phyloP scores from a whole-genome alignment of 148 eudicot genomes.

The Rhododendron kiyosumense region DNA sequence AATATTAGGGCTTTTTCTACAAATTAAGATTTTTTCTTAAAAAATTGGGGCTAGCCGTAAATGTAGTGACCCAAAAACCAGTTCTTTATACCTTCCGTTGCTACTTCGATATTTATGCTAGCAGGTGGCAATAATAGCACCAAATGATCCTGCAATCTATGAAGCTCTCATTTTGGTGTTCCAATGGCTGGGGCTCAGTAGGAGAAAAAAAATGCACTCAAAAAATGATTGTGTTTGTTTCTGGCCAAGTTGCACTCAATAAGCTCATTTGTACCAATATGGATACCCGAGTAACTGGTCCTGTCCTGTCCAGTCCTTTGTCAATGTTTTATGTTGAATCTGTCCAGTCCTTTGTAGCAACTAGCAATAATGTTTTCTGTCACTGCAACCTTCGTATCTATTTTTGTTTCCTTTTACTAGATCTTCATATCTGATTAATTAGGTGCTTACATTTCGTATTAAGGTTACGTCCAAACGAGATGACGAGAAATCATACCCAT shows the following conservation, averaged over 20 bases:
- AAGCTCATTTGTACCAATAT: too few species aligned
- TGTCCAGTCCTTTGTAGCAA: neutral
- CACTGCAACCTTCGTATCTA: neutral
- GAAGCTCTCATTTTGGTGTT: conserved; percentile 95
- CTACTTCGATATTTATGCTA: conserved; percentile 10
- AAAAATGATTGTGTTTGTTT: too few species aligned
- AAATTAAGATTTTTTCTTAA: too few species aligned
- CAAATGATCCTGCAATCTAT: conserved; percentile 75
- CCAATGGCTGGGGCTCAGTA: conserved; percentile 79
- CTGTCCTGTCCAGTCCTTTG: too few species aligned
- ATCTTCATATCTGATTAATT: neutral
- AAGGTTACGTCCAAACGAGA: conserved; percentile 41
- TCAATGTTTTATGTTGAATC: neutral
- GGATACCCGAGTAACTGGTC: too few species aligned
- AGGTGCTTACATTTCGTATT: neutral
- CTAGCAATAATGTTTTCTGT: too few species aligned
- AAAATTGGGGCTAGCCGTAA: too few species aligned
- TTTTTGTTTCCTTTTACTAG: neutral
- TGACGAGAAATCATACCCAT: too few species aligned
- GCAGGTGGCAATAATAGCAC: conserved; percentile 96
- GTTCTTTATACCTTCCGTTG: neutral
- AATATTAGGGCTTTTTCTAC: too few species aligned
- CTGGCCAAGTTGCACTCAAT: too few species aligned
- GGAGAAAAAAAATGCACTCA: too few species aligned
- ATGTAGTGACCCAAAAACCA: neutral